Evolutionary conservation across 768 basidiomycete genomes (phyloP).

Genomic region (Lactarius pseudohatsudake): DNA sequence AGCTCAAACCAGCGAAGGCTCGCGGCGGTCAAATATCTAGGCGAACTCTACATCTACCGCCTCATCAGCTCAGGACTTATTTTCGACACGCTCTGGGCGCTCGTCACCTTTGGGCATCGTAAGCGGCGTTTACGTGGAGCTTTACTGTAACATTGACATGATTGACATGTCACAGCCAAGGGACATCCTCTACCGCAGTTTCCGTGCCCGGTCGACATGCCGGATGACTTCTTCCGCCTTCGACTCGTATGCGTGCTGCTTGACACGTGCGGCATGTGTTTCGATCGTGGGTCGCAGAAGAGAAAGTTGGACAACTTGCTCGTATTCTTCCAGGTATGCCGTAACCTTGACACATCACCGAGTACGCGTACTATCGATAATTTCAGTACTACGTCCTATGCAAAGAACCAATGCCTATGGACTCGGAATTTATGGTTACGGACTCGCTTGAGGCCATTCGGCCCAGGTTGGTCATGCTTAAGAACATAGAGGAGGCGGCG

Average conservation of each 20-base stretch:
- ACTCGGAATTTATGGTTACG: slow-evolving; percentile 94
- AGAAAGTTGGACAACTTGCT: slow-evolving; percentile 93
- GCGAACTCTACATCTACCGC: slow-evolving; percentile 96
- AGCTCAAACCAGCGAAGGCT: slow-evolving; percentile 92
- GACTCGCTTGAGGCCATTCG: slow-evolving; percentile 94
- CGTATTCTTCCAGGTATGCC: slow-evolving; percentile 83
- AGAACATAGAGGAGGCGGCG: slow-evolving; percentile 84
- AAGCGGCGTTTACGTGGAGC: slow-evolving; percentile 39
- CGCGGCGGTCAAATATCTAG: slow-evolving; percentile 91
- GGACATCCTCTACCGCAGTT: slow-evolving; percentile 83
- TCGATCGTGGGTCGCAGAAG: slow-evolving; percentile 89
- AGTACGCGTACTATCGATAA: slow-evolving; percentile 6
- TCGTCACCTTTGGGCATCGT: slow-evolving; percentile 97
- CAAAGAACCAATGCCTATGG: slow-evolving; percentile 92
- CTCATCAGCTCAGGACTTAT: slow-evolving; percentile 85
- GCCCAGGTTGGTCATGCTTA: slow-evolving; percentile 69
- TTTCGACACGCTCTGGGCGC: slow-evolving; percentile 91
- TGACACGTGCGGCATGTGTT: slow-evolving; percentile 97
- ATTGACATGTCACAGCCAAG: slow-evolving; percentile 56
- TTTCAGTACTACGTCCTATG: slow-evolving; percentile 79
- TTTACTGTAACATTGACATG: background rate
- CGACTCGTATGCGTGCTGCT: slow-evolving; percentile 88
- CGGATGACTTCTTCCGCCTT: slow-evolving; percentile 95
- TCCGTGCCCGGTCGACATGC: slow-evolving; percentile 76
- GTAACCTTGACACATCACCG: background rate